Evolutionary conservation across 164 flowering plant species (phyloP), one percentile per base, ranked within the genome.

Genomic region (Berberis vulgaris): DNA sequence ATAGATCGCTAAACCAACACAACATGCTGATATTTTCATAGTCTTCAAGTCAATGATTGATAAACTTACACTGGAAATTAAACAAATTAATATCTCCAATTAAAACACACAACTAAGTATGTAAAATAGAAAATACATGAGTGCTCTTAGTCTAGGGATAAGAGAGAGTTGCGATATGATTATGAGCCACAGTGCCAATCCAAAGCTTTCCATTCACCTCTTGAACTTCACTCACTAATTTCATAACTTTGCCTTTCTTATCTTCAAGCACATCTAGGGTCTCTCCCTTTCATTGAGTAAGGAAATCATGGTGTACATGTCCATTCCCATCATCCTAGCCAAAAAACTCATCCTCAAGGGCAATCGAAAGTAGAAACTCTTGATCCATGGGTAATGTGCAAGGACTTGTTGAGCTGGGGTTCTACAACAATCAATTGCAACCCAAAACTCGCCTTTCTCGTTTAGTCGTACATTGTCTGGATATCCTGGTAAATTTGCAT

Each of bases 111-210:
- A 26, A 26, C 26, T 26, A 26, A 26, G 26, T 26, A 26, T 26
- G 26, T 26, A 26, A 26, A 26, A 26, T 0, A 26, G 26, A 26
- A 26, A 26, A 26, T 26, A 26, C 26, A 26, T 26, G 26, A 26
- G 26, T 26, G 26, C 26, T 26, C 26, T 26, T 26, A 26, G 26
- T 26, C 26, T 26, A 26, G 26, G 90, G 87, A 66, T 87, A 91
- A 61, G 86, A 80, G 7, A 89, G 75, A 40, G 97, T 87, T 10
- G 96, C 96, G 74, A 95, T 91, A 72, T 95, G 97, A 72, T 95
- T 95, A 74, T 95, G 96, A 69, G 89, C 97, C 70, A 95, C 97
- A 49, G 97, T 95, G 54, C 99, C 99, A 74, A 95, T 86, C 99
- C 99, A 95, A 41, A 95, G 74, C 80, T 84, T 91, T 60, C 99